Conservation (phyloP, 2,329 filamentous ascomycete genomes). For the Fusarium virguliforme region DNA sequence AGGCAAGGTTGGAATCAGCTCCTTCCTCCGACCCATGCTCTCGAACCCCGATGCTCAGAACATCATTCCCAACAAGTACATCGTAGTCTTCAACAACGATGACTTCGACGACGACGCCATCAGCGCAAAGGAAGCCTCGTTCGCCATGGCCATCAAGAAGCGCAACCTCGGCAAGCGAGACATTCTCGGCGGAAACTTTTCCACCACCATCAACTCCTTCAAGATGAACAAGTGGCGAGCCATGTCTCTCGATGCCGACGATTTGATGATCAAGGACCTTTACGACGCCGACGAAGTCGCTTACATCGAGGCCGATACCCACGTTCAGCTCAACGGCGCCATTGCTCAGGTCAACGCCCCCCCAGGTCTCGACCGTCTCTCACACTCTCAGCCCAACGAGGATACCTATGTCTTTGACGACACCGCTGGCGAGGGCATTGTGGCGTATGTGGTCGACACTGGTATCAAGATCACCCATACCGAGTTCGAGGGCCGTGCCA, state of each 20-base stretch:
- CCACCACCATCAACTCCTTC: conserved; percentile 64
- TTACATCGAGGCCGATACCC: conserved; percentile 70
- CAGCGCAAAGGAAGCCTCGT: conserved; percentile 64
- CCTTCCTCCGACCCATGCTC: conserved; percentile 60
- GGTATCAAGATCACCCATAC: conserved; percentile 71
- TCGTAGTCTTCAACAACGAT: conserved; percentile 74
- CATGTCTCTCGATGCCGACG: conserved; percentile 68
- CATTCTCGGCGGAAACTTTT: conserved; percentile 64
- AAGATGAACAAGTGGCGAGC: conserved; percentile 68
- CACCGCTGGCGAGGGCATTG: conserved; percentile 69
- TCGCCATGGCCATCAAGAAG: conserved; percentile 68
- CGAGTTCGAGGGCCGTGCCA: conserved; percentile 71
- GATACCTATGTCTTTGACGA: conserved; percentile 65
- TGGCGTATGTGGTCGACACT: conserved; percentile 76
- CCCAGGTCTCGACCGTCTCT: conserved; percentile 69
- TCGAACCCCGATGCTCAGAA: conserved; percentile 65
- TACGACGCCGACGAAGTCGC: conserved; percentile 65
- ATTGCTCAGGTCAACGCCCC: conserved; percentile 70
- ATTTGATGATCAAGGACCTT: conserved; percentile 66
- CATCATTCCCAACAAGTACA: conserved; percentile 72
- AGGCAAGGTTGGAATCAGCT: conserved; percentile 46
- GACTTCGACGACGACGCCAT: conserved; percentile 66
- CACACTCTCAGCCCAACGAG: conserved; percentile 58
- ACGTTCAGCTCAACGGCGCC: conserved; percentile 61
- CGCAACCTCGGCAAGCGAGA: conserved; percentile 71